phyloP scores from a whole-genome alignment of 2,329 filamentous ascomycete species.

The Mycosphaerella sp. region DNA sequence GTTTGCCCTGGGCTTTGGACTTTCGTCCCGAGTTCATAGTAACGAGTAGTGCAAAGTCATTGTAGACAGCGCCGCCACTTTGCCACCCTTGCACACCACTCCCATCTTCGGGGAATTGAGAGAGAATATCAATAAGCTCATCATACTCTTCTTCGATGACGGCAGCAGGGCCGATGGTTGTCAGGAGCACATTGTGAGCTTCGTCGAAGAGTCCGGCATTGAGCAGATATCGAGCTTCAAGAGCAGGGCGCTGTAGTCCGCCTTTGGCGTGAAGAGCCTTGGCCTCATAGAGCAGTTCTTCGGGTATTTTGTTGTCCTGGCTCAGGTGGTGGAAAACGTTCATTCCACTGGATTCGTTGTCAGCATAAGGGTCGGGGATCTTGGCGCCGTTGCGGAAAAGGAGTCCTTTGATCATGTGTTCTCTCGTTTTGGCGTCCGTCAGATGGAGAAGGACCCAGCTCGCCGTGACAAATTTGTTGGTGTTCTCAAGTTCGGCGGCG shows the following conservation, averaged over 20 bases:
- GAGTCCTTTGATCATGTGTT: slow-evolving; percentile 43
- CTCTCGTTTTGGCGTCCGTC: slow-evolving; percentile 20
- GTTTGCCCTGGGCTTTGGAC: slow-evolving; percentile 30
- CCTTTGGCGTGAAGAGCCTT: slow-evolving; percentile 76
- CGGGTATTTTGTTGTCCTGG: slow-evolving; percentile 62
- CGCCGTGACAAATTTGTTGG: slow-evolving; percentile 24
- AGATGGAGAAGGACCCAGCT: slow-evolving; percentile 32
- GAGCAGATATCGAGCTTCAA: slow-evolving; percentile 73
- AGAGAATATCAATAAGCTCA: slow-evolving; percentile 61
- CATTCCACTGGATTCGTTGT: slow-evolving; percentile 9
- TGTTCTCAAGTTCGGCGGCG: slow-evolving; percentile 30
- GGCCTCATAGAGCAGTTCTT: slow-evolving; percentile 77
- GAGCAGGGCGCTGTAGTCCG: slow-evolving; percentile 59
- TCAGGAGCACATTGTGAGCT: slow-evolving; percentile 76
- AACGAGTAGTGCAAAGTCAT: slow-evolving; percentile 19
- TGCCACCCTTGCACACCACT: slow-evolving; percentile 57
- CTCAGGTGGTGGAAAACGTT: slow-evolving; percentile 19
- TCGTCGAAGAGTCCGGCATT: slow-evolving; percentile 59
- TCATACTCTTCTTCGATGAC: slow-evolving; percentile 78
- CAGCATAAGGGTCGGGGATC: slow-evolving; percentile 39
- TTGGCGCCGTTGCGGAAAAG: slow-evolving; percentile 65
- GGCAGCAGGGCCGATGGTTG: slow-evolving; percentile 71
- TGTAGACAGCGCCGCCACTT: slow-evolving; percentile 71
- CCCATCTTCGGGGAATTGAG: slow-evolving; percentile 57
- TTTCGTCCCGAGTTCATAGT: slow-evolving; percentile 25